phyloP scores from a whole-genome alignment of 2,329 filamentous ascomycete genomes.

The Diaporthe vexans region DNA sequence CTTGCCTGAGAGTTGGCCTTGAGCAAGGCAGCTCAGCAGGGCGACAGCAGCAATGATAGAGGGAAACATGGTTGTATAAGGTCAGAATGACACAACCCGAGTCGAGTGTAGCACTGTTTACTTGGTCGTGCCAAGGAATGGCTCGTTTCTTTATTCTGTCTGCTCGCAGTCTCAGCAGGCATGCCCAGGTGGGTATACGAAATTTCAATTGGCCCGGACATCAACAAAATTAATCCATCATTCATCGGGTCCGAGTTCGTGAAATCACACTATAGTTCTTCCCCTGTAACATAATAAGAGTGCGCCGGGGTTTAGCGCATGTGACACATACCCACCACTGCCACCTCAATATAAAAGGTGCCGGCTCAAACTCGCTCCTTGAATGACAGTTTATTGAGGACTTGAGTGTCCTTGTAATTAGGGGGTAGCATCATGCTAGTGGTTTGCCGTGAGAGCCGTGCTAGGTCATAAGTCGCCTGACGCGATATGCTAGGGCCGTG shows the following conservation, averaged over 20 bases:
- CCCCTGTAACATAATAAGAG: background rate
- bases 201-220: background rate
- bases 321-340: background rate
- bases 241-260: no score
- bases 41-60: background rate
- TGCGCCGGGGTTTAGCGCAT: background rate
- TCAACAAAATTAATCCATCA: background rate
- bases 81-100: background rate
- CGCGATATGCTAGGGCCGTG: background rate
- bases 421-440: no score
- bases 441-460: background rate
- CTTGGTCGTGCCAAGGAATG: background rate
- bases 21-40: conserved; percentile 17
- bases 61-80: background rate
- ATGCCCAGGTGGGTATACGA: background rate
- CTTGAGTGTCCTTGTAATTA: no score
- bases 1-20: conserved; percentile 55
- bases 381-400: no score
- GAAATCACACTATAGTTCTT: background rate
- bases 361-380: no score
- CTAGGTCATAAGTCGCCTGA: background rate
- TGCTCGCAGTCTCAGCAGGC: background rate
- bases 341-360: no score
- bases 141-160: background rate
- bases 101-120: background rate